Base-by-base conservation (phyloP, 352 stramenopile species). In the Phytophthora lateralis region DNA sequence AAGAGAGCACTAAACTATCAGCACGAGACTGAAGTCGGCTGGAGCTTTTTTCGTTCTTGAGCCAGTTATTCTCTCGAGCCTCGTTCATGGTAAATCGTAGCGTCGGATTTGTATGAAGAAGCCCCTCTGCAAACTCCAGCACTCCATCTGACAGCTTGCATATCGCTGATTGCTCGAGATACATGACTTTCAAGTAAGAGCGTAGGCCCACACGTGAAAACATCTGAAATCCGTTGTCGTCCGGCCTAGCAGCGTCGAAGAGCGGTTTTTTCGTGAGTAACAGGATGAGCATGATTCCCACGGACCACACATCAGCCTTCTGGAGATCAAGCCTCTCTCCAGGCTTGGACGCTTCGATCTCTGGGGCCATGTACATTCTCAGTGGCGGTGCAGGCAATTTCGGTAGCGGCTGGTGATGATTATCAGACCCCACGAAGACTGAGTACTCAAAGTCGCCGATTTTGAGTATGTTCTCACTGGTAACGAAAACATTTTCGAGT, bases 41-140 rank as follows among this genome's bases (percentile, higher is more conserved):
- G 9, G 54, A 62, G 0, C 20, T 1, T 43, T 61, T 59, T 9
- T 75, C 62, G 18, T 51, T 69, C 50, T 64, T 70, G 42, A 78
- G 43, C 78, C 78, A 98, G 8, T 69, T 66, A 57, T 80, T 79
- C 21, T 85, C 57, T 18, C 97, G 56, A n/a, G 91, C 90, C 17
- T 85, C 60, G 1, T 66, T 56, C 17, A 93, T 83, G 1, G 79
- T 90, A 1, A 97, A 73, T 5, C 94, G 77, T 35, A 91, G 77
- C 6, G 64, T 71, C 0, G 94, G 91, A 64, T 98, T 84, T 8
- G 96, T 69, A 20, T 89, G 78, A 4, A 98, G 70, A 37, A 98
- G 71, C 0, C 89, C 85, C 44, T 97, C 88, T 3, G 95, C 66
- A 9, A 98, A 66, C 34, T 84, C 76, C 12, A 97, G 51, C 38